phyloP scores from a whole-genome alignment of 1,139 yeast species.

The Candida tetrigidarum region DNA sequence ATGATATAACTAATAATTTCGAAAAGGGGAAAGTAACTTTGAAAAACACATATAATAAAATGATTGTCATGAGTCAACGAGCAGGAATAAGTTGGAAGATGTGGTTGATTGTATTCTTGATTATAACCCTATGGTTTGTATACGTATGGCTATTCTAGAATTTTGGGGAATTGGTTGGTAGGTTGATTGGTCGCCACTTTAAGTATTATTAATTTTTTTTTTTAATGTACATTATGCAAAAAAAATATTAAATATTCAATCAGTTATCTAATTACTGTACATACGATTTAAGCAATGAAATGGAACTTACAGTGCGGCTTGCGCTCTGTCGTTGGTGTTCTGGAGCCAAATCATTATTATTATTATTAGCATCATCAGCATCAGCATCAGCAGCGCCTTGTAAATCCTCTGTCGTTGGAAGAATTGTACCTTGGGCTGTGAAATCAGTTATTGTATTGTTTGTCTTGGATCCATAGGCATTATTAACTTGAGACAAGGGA shows the following conservation, averaged over 20 bases:
- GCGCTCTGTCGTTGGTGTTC: neutral
- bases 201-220: neutral
- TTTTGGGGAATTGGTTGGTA: conserved; percentile 1
- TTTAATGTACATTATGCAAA: conserved; percentile 1
- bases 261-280: conserved; percentile 10
- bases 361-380: conserved; percentile 1
- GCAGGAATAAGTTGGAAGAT: conserved; percentile 82
- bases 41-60: conserved; percentile 69
- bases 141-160: conserved; percentile 73
- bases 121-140: conserved; percentile 71
- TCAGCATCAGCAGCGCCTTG: neutral
- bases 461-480: conserved; percentile 17
- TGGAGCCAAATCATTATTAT: conserved; percentile 4
- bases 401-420: conserved; percentile 7
- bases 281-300: conserved; percentile 13
- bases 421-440: conserved; percentile 17
- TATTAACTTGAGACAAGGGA: conserved; percentile 18
- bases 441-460: conserved; percentile 13
- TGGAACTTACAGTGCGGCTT: neutral
- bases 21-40: conserved; percentile 50
- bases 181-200: neutral
- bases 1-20: conserved; percentile 53
- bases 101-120: conserved; percentile 71
- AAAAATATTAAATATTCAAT: no score
- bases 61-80: conserved; percentile 81